phyloP scores from a whole-genome alignment of 2,329 filamentous ascomycete genomes.

The Cladorrhinum sp. region DNA sequence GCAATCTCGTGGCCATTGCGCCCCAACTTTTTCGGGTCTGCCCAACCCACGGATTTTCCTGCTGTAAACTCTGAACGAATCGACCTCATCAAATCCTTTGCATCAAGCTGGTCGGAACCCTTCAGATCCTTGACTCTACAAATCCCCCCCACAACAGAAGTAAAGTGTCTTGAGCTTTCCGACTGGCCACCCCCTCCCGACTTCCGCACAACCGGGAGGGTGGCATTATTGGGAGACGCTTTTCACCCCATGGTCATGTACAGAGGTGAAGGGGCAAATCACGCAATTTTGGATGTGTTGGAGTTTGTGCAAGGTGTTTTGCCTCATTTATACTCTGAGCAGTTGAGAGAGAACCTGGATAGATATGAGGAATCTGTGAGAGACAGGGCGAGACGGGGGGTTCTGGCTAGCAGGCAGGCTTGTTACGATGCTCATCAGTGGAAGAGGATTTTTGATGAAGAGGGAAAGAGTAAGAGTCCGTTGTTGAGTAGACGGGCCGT shows the following conservation, averaged over 20 bases:
- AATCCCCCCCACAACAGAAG: constrained; percentile 41
- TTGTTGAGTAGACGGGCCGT: constrained; percentile 39
- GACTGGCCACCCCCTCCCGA: constrained; percentile 45
- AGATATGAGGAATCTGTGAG: constrained; percentile 46
- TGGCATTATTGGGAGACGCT: constrained; percentile 52
- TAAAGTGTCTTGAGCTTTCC: constrained; percentile 45
- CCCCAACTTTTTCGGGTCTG: constrained; percentile 33
- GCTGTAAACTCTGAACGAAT: constrained; percentile 37
- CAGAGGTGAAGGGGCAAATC: constrained; percentile 57
- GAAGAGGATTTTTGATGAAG: constrained; percentile 41
- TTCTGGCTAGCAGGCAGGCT: constrained; percentile 49
- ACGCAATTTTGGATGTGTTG: constrained; percentile 51
- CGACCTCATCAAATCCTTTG: constrained; percentile 42
- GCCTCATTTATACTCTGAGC: constrained; percentile 19
- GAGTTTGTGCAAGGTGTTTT: constrained; percentile 40
- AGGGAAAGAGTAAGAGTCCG: constrained; percentile 34
- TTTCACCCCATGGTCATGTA: constrained; percentile 60
- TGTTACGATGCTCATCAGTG: constrained; percentile 56
- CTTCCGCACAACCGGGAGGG: constrained; percentile 39
- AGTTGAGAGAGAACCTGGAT: constrained; percentile 33
- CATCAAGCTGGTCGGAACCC: constrained; percentile 47
- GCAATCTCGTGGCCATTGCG: constrained; percentile 50
- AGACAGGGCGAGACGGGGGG: constrained; percentile 42
- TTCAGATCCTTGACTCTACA: constrained; percentile 42
- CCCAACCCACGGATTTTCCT: constrained; percentile 40